Evolutionary conservation across 208 protist genomes (phyloP).

Genomic region (Novymonas esmeraldas): DNA sequence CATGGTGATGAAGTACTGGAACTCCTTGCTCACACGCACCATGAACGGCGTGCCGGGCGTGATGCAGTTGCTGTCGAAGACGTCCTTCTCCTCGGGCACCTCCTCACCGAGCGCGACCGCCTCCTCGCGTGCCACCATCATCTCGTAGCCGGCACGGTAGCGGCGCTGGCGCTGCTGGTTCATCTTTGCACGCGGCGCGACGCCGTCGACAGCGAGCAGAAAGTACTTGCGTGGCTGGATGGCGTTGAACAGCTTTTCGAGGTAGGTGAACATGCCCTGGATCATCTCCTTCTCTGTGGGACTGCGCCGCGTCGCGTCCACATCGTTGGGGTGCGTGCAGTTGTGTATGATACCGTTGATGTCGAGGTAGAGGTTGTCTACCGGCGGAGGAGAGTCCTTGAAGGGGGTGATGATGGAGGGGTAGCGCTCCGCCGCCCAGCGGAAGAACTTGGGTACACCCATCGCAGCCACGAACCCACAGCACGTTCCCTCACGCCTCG

Average conservation of each 20-base stretch:
- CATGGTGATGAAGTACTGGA: slow-evolving; percentile 96
- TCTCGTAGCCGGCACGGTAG: slow-evolving; percentile 91
- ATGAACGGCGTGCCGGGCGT: slow-evolving; percentile 99
- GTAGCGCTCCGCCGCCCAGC: slow-evolving; percentile 97
- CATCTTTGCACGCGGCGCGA: slow-evolving; percentile 99
- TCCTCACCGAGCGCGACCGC: slow-evolving; percentile 65
- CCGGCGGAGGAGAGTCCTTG: slow-evolving; percentile 85
- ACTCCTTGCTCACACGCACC: slow-evolving; percentile 90
- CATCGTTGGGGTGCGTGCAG: slow-evolving; percentile 96
- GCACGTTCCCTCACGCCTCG: too few species aligned
- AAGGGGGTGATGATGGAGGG: slow-evolving; percentile 94
- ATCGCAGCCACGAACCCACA: slow-evolving; percentile 49
- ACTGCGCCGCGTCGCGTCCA: slow-evolving; percentile 73
- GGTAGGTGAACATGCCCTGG: slow-evolving; percentile 95
- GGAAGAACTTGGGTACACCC: slow-evolving; percentile 97
- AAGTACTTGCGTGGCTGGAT: slow-evolving; percentile 97
- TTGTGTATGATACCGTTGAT: slow-evolving; percentile 99
- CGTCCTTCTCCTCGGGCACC: slow-evolving; percentile 78
- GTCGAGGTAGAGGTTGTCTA: slow-evolving; percentile 99
- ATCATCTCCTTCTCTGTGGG: slow-evolving; percentile 97
- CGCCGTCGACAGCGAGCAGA: slow-evolving; percentile 98
- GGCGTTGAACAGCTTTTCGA: slow-evolving; percentile 97
- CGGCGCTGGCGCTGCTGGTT: slow-evolving; percentile 99
- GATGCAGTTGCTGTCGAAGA: slow-evolving; percentile 98
- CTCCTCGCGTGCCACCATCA: slow-evolving; percentile 86